Base-by-base conservation (phyloP, 2,329 filamentous ascomycete species). In the Aspergillus puulaauensis region DNA sequence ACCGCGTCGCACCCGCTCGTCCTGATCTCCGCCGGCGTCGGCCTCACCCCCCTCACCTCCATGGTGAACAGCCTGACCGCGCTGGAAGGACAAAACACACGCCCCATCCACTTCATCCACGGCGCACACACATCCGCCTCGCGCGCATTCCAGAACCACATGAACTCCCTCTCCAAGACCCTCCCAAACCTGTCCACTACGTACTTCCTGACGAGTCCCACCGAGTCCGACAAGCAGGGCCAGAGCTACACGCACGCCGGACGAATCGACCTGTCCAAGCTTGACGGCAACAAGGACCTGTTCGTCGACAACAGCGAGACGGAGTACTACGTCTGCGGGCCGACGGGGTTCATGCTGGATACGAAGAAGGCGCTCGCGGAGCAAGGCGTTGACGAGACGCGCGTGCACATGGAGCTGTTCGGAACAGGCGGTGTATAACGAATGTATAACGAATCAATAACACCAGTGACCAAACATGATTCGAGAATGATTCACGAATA, bases 271-370 rank as follows among this genome's bases (percentile, higher is more conserved):
- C 70, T 92, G n/a, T 72, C 76, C 33, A 80, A 78, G 54, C 69
- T 90, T 39, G 80, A 83, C 61, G 70, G 73, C 23, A 76, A 82
- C 8, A 67, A 74, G 0, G 77, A 83, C 46, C 74, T 93, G n/a
- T 84, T 81, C 63, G 68, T 87, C 1, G 75, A 78, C 19, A 77
- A 88, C 64, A 50, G 72, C 1, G 74, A 74, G 44, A 80, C 90
- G 0, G 78, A 86, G 66, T 93, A 91, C 71, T 92, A 84, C 65
- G 75, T 90, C 53, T 93, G 90, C 67, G 90, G 90, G 0, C 89
- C 90, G 0, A 79, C 81, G 59, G 69, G 71, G 7, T 93, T 91
- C 78, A 93, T 93, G 90, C 66, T 80, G 9, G 82, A 84, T 39
- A 76, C 83, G 21, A 77, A 83, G 62, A 72, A 74, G 7, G 80